Base-by-base conservation (phyloP, 495 filamentous ascomycete genomes). In the Tuber indicum region DNA sequence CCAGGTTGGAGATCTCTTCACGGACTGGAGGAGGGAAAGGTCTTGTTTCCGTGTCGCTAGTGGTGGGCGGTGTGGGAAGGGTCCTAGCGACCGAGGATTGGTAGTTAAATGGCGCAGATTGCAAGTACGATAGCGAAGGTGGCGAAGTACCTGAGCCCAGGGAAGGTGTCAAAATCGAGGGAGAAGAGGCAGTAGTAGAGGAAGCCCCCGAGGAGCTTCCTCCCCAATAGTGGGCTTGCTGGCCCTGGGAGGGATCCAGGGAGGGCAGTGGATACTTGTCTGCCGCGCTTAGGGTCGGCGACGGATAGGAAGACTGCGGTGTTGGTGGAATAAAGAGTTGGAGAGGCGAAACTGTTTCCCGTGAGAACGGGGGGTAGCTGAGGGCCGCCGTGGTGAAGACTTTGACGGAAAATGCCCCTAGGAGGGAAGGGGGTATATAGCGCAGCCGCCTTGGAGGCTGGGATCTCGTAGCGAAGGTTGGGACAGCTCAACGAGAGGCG, bases 151-250 rank as follows among this genome's bases (percentile, higher is more conserved):
- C 75, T 19, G 80, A 78, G 49, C 74, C 49, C 36, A 81, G 62
- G 19, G 80, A 82, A 72, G 80, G 79, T 16, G 80, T 74, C 43
- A 82, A 66, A 46, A 74, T 75, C 44, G 82, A 81, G 45, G 77
- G 71, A 75, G 76, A 81, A 44, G 82, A 73, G 58, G 77, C 76
- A 66, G 76, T 75, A 76, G 76, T 78, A 71, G 80, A 76, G 70
- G 81, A 78, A 81, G 79, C 72, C 62, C 79, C 80, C 69, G 79
- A 70, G 73, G 80, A 82, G 74, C 82, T 76, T 76, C 82, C 81
- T 70, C 81, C 82, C 82, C 82, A 83, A 74, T 76, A 83, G 62
- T 83, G 82, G 79, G 82, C 47, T 81, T 83, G 82, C 74, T 83
- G 82, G 79, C 81, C 81, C 75, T 83, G 79, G 52, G 82, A 81